Base-by-base conservation (phyloP, 352 stramenopile genomes). In the Phytophthora lateralis region DNA sequence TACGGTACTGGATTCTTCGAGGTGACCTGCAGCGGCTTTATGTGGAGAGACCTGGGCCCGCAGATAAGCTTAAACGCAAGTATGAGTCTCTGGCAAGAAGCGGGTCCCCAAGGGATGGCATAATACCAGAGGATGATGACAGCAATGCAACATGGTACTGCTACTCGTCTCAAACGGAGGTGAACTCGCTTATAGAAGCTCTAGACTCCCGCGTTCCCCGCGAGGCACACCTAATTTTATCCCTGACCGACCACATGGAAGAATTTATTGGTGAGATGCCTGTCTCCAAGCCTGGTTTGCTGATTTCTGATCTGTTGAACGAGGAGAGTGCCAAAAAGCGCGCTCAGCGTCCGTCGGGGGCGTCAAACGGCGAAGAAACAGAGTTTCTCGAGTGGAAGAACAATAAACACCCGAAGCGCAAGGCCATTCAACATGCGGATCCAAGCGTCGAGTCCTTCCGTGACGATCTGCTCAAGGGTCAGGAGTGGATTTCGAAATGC, bases 281-380 rank as follows among this genome's bases (percentile, higher is more conserved):
- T 4, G 52, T 85, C 29, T 84, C 80, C 0, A 92, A 90, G 61
- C 77, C 85, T 6, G 81, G 82, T 0, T 60, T 92, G n/a, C 60
- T 92, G 14, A 85, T 94, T 29, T 87, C 85, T 9, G 83, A 94
- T 47, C 32, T 93, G 7, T 43, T 88, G 9, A 90, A 91, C 38
- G 85, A 91, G 27, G 75, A 85, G 17, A 78, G 47, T 26, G 61
- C 66, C 11, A 81, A 79, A 56, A 89, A 91, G 49, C 79, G 79
- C 5, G 46, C 55, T 10, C 73, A 64, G 17, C 69, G 51, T 34
- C 38, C 56, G 21, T 24, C 57, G 32, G 39, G 38, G 8, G n/a
- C 44, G 2, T 38, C 58, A 1, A 49, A 11, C 21, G 47, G 55
- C 10, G 61, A 53, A 12, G 49, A 50, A 27, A 64, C 43, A 0